Percentiles rank a stretch among this genome's conserved stretches.
Conservation (phyloP, 129 eudicot genomes). For the Flaveria bidentis region DNA sequence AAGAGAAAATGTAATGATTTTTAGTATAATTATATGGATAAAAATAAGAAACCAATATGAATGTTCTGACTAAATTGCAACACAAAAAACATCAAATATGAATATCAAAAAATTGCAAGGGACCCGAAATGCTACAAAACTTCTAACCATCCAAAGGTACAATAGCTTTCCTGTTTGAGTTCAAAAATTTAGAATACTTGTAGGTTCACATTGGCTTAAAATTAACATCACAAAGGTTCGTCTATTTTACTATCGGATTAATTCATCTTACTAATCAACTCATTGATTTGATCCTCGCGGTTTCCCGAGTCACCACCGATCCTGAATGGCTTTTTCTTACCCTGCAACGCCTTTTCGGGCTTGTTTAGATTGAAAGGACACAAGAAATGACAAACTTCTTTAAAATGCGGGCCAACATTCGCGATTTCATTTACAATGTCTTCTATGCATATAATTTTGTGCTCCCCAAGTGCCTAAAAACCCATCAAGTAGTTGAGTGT, state of each 20-base stretch:
- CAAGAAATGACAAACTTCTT: conserved; percentile 55
- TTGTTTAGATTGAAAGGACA: conserved; percentile 66
- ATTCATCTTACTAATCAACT: conserved; percentile 70
- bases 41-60: too few species aligned
- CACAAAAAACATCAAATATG: too few species aligned
- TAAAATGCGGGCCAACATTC: conserved; percentile 69
- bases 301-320: conserved; percentile 88
- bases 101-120: background rate
- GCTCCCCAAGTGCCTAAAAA: conserved; percentile 62
- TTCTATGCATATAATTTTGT: conserved; percentile 70
- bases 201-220: background rate
- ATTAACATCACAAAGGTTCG: background rate
- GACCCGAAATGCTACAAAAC: background rate
- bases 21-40: too few species aligned
- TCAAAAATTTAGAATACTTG: background rate
- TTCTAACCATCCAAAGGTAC: conserved; percentile 9
- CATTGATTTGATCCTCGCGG: conserved; percentile 66
- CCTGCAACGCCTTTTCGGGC: conserved; percentile 72
- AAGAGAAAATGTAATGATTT: too few species aligned
- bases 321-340: conserved; percentile 55
- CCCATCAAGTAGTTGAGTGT: background rate
- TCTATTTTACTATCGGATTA: conserved; percentile 13
- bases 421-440: conserved; percentile 73
- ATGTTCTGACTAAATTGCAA: too few species aligned
- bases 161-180: background rate